These are phyloP conservation scores for Phytophthora chlamydospora DNA, from an alignment of 352 stramenopile species.

Conservation along the genomic window DNA sequence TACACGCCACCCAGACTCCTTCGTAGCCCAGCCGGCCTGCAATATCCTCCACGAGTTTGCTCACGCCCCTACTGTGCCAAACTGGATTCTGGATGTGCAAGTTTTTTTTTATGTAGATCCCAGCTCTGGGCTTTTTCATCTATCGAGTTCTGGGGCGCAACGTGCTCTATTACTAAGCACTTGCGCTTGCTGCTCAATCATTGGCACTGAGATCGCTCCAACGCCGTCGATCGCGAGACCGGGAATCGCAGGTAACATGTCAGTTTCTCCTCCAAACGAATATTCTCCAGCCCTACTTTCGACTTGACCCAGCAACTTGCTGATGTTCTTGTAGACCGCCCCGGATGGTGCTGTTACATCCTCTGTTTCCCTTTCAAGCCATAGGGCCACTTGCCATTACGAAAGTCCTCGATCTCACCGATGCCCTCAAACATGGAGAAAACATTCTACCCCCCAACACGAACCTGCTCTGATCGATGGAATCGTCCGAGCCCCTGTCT, in stretches of 20 bases:
- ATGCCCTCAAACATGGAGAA: neutral
- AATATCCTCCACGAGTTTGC: slow-evolving; percentile 2
- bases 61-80: slow-evolving; percentile 3
- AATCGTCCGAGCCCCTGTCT: too few species aligned
- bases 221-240: neutral
- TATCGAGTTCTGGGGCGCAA: slow-evolving; percentile 4
- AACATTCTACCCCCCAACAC: too few species aligned
- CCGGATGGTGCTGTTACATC: neutral
- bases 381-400: neutral
- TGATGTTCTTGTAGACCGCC: neutral
- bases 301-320: neutral
- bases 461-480: too few species aligned
- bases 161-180: neutral
- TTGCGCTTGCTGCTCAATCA: neutral
- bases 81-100: neutral
- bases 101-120: slow-evolving; percentile 4
- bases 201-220: neutral
- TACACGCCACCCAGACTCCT: neutral
- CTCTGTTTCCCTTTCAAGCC: neutral
- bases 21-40: slow-evolving; percentile 7
- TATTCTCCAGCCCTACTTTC: neutral
- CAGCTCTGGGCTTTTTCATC: slow-evolving; percentile 21
- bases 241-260: neutral
- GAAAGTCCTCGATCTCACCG: too few species aligned
- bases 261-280: neutral